Evolutionary conservation across 2,329 filamentous ascomycete species (phyloP).

Genomic region (Dactylellina leptospora): DNA sequence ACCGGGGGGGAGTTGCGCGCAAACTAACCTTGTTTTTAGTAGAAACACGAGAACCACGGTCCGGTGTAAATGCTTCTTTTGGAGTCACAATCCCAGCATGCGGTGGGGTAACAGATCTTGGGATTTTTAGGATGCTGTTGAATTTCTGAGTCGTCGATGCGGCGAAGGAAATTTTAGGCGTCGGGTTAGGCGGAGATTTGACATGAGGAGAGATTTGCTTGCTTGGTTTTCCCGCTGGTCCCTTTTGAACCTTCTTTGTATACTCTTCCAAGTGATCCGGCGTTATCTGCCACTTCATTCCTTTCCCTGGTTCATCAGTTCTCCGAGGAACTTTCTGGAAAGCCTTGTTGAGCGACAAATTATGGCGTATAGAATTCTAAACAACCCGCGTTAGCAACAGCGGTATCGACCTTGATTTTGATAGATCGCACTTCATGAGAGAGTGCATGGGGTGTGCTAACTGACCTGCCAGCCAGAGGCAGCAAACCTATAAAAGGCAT

Average conservation of each 20-base stretch:
- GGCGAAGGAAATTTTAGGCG: conserved; percentile 5
- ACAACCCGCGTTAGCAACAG: not conserved
- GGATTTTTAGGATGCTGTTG: conserved; percentile 27
- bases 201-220: conserved; percentile 53
- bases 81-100: conserved; percentile 60
- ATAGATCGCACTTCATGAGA: too few species aligned
- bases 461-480: conserved; percentile 90
- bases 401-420: too few species aligned
- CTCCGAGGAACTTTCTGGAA: conserved; percentile 93
- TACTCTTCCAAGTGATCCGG: conserved; percentile 86
- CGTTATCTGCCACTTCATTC: conserved; percentile 98
- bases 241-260: conserved; percentile 69
- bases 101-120: conserved; percentile 61
- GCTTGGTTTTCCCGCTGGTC: conserved; percentile 45
- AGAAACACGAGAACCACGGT: conserved; percentile 62
- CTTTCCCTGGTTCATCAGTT: conserved; percentile 95
- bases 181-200: conserved; percentile 25
- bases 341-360: conserved; percentile 90
- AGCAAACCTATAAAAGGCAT: conserved; percentile 89
- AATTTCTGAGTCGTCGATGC: conserved; percentile 17
- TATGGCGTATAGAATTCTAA: conserved; percentile 95
- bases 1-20: too few species aligned
- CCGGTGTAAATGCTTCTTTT: conserved; percentile 67
- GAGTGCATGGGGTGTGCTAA: conserved; percentile 52
- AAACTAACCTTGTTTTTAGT: conserved; percentile 58